Base-by-base conservation (phyloP, 805 yeast species). In the Metschnikowia gelsemii region DNA sequence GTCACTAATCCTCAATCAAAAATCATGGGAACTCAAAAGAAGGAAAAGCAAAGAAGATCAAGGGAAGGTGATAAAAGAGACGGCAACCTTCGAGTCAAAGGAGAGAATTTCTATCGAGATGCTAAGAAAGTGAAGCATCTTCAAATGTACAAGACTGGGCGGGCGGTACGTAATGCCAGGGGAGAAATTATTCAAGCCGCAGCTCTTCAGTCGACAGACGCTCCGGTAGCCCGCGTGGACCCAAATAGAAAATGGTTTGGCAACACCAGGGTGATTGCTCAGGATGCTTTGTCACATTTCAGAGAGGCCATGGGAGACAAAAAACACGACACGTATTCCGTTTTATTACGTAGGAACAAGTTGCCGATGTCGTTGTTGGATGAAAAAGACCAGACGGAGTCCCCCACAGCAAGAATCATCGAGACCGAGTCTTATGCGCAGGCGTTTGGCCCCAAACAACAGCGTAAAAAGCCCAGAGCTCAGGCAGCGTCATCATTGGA, bases 211-310 rank as follows among this genome's bases (percentile, higher is more conserved):
- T 82, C 86, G 52, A 81, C 88, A 3, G 90, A 88, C 49, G 74
- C 86, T 21, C 98, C 98, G 11, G 79, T 73, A 50, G 98, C 98
- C 1, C 75, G 99, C 47, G 95, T 91, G 32, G 96, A 87, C 60
- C 98, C 99, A 5, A 91, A 91, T 64, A 79, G 96, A 63, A 80
- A 95, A 60, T 91, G 98, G 99, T 93, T 93, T 61, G 96, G 96
- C 35, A 93, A 89, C 66, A 88, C 99, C 11, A 79, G 99, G 59
- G 99, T 91, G 29, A 91, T 91, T 58, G 91, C 97, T 4, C 99
- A 91, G 63, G 96, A 93, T 72, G 96, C 98, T 2, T 72, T 91
- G 56, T 73, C 84, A 21, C 98, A 93, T 68, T 91, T 91, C 70
- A 77, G 99, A 62, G 93, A 87, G 52, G 97, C 97, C 7, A 75